Evolutionary conservation across 108 stramenopile genomes (phyloP).

Genomic region (Mediolabrus comicus): DNA sequence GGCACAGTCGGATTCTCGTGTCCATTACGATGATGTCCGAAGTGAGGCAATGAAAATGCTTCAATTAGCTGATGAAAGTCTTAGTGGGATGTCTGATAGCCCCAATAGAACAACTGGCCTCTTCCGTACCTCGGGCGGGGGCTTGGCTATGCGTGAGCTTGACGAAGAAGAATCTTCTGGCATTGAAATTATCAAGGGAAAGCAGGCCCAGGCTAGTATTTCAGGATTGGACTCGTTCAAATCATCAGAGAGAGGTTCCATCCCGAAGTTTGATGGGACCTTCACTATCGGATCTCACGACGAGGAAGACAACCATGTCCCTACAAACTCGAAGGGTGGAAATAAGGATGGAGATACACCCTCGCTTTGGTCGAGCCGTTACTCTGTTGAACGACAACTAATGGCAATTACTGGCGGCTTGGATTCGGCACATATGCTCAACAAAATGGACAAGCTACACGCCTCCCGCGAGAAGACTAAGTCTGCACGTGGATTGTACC

Average conservation of each 20-base stretch:
- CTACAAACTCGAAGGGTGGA: neutral
- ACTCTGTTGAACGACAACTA: conserved; percentile 55
- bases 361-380: conserved; percentile 62
- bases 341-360: conserved; percentile 14
- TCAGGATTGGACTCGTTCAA: conserved; percentile 31
- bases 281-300: conserved; percentile 27
- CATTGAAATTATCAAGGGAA: conserved; percentile 5
- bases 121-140: conserved; percentile 40
- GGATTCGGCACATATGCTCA: conserved; percentile 25
- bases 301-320: conserved; percentile 24
- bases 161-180: conserved; percentile 13
- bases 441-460: conserved; percentile 44
- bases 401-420: conserved; percentile 51
- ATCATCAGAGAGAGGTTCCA: neutral
- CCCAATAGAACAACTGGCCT: conserved; percentile 20
- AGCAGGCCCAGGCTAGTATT: conserved; percentile 11
- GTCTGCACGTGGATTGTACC: conserved; percentile 40
- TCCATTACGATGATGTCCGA: conserved; percentile 29
- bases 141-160: conserved; percentile 40
- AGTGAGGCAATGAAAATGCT: conserved; percentile 45
- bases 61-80: conserved; percentile 32
- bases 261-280: neutral
- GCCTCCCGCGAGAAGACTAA: conserved; percentile 34
- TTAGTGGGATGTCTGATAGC: neutral
- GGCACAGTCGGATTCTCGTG: neutral